These are phyloP conservation scores for Orbilia oligospora DNA, from an alignment of 2,329 filamentous ascomycete genomes.

Conservation along the genomic window DNA sequence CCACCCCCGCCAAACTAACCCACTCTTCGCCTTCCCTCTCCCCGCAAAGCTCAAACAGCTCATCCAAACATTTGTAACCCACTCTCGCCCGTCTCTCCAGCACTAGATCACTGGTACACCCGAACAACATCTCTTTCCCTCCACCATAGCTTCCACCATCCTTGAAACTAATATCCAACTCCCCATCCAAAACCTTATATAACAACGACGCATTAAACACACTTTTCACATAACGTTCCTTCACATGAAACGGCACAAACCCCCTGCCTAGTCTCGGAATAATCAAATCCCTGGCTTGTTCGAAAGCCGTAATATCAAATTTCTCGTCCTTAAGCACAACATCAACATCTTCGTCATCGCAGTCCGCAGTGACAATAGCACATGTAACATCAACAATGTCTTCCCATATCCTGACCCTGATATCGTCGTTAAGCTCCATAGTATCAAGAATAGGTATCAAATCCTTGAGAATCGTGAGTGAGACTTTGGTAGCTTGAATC, in stretches of 20 bases:
- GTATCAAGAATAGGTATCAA: conserved; percentile 75
- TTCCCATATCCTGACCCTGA: conserved; percentile 77
- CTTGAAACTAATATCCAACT: conserved; percentile 56
- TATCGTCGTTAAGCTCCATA: conserved; percentile 67
- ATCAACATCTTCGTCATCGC: conserved; percentile 69
- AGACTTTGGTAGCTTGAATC: conserved; percentile 81
- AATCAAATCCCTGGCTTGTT: conserved; percentile 78
- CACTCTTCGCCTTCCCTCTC: conserved; percentile 58
- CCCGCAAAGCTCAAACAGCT: conserved; percentile 73
- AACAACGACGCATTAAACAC: conserved; percentile 73
- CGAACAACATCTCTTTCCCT: conserved; percentile 43
- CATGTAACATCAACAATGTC: conserved; percentile 76
- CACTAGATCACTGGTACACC: conserved; percentile 62
- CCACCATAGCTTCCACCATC: not conserved
- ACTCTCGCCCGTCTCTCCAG: conserved; percentile 72
- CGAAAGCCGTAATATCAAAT: conserved; percentile 85
- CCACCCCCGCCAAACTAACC: conserved; percentile 77
- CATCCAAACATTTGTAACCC: conserved; percentile 83
- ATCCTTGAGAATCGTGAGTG: conserved; percentile 77
- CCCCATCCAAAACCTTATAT: conserved; percentile 62
- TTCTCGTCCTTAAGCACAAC: conserved; percentile 76
- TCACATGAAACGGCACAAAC: conserved; percentile 76
- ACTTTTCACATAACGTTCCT: conserved; percentile 79
- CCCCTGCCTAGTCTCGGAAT: conserved; percentile 79
- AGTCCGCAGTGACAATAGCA: conserved; percentile 79